phyloP scores from a whole-genome alignment of 495 filamentous ascomycete genomes.

The Paragyromitra xinjiangensis region DNA sequence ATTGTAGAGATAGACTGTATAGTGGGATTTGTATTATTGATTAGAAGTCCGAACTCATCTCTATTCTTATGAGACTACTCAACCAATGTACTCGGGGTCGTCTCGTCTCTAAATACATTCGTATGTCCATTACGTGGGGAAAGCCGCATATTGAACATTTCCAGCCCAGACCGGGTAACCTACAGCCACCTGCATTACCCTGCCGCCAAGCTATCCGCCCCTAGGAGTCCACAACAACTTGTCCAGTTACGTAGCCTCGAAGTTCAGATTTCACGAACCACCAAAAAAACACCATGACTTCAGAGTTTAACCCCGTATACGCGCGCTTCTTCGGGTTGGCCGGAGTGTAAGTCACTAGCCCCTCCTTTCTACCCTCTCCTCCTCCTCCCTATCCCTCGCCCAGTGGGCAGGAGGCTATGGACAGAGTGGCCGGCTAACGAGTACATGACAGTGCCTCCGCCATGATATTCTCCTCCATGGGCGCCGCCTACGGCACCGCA shows the following conservation, averaged over 20 bases:
- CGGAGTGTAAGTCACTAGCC: slow-evolving; percentile 63
- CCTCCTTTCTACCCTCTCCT: neutral
- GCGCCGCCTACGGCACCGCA: slow-evolving; percentile 96
- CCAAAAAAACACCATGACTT: slow-evolving; percentile 29
- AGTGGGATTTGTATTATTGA: slow-evolving; percentile 21
- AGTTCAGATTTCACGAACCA: slow-evolving; percentile 27
- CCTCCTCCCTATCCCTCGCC: neutral
- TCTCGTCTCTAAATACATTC: neutral
- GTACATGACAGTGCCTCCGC: slow-evolving; percentile 82
- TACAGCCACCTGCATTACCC: slow-evolving; percentile 23
- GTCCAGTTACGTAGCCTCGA: slow-evolving; percentile 20
- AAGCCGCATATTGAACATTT: slow-evolving; percentile 6
- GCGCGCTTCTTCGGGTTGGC: slow-evolving; percentile 97
- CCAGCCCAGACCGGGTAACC: slow-evolving; percentile 18
- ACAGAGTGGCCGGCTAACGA: slow-evolving; percentile 59
- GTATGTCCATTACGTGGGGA: neutral
- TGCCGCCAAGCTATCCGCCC: slow-evolving; percentile 24
- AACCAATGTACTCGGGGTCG: neutral
- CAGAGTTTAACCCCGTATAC: slow-evolving; percentile 81
- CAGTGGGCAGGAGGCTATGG: slow-evolving; percentile 51
- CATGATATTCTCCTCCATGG: slow-evolving; percentile 79
- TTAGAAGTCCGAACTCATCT: neutral
- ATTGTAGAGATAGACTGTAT: slow-evolving; percentile 18
- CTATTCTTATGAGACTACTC: neutral
- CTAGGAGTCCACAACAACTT: slow-evolving; percentile 22